These are phyloP conservation scores for Emmonsia crescens DNA, from an alignment of 2,329 filamentous ascomycete genomes.

Conservation along the genomic window DNA sequence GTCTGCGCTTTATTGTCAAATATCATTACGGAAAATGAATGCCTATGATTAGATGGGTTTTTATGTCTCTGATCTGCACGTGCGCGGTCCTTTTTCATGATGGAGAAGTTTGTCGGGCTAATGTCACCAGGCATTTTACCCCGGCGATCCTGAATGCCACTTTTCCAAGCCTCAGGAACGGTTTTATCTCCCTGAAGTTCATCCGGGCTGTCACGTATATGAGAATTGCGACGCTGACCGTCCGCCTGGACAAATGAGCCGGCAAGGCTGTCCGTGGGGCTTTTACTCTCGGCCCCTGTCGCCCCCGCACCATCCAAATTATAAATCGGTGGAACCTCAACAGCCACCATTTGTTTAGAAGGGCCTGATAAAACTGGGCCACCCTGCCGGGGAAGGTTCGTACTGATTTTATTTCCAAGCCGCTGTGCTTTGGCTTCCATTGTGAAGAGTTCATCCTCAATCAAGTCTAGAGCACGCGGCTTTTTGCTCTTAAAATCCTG, in stretches of 20 bases:
- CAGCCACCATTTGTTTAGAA: background rate
- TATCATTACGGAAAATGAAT: background rate
- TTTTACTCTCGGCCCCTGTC: background rate
- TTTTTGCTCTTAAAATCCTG: background rate
- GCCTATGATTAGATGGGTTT: background rate
- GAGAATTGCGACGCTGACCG: background rate
- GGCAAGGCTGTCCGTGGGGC: background rate
- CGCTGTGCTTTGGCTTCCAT: background rate
- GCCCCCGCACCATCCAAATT: background rate
- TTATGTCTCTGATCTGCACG: background rate
- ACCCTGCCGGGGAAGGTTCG: background rate
- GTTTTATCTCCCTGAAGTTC: constrained; percentile 30
- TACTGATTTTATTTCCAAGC: background rate
- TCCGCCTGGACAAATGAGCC: constrained; percentile 1
- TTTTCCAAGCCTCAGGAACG: constrained; percentile 13
- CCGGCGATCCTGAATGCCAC: constrained; percentile 6
- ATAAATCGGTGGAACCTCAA: background rate
- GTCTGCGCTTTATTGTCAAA: background rate
- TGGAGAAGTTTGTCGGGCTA: constrained; percentile 19
- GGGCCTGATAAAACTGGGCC: background rate
- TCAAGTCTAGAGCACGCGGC: background rate
- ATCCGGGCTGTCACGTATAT: constrained; percentile 28
- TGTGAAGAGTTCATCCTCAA: background rate
- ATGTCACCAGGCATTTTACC: constrained; percentile 25
- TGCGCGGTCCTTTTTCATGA: background rate